Conservation (phyloP, 2,329 filamentous ascomycete species). For the Beauveria varroae region DNA sequence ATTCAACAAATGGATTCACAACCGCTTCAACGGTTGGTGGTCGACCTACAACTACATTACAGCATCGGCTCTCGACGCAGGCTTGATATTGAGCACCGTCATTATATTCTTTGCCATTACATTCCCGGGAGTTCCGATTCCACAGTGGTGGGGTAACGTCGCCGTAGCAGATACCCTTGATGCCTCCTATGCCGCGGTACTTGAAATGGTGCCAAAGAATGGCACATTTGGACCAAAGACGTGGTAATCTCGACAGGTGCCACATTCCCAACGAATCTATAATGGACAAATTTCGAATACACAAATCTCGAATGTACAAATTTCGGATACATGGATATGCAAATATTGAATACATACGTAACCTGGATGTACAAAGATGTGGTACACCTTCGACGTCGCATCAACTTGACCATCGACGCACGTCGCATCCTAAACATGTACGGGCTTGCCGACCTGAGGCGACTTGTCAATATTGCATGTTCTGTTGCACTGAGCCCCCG, state of each 20-base stretch:
- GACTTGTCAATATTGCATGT: slow-evolving; percentile 35
- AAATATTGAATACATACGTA: not conserved
- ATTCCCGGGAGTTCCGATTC: slow-evolving; percentile 28
- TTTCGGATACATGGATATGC: not conserved
- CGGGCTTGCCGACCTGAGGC: slow-evolving; percentile 28
- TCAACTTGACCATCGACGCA: not conserved
- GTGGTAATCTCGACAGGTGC: slow-evolving; percentile 18
- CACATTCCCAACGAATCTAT: not conserved
- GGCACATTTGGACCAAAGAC: slow-evolving; percentile 25
- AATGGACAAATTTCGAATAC: not conserved
- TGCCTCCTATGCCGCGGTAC: slow-evolving; percentile 16
- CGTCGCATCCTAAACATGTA: slow-evolving; percentile 17
- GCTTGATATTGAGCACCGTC: slow-evolving; percentile 29
- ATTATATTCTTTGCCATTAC: slow-evolving; percentile 22
- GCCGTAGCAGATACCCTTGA: slow-evolving; percentile 29
- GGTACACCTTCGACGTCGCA: not conserved
- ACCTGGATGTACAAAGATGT: not conserved
- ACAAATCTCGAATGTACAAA: too few species aligned
- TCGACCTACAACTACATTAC: slow-evolving; percentile 35
- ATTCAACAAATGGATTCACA: slow-evolving; percentile 51
- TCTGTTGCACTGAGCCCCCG: slow-evolving; percentile 20
- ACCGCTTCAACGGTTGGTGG: slow-evolving; percentile 53
- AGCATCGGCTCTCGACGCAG: slow-evolving; percentile 31
- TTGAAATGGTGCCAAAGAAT: slow-evolving; percentile 17
- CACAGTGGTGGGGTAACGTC: slow-evolving; percentile 47